phyloP scores from a whole-genome alignment of 108 stramenopile species.

The Cyclotella sp. region DNA sequence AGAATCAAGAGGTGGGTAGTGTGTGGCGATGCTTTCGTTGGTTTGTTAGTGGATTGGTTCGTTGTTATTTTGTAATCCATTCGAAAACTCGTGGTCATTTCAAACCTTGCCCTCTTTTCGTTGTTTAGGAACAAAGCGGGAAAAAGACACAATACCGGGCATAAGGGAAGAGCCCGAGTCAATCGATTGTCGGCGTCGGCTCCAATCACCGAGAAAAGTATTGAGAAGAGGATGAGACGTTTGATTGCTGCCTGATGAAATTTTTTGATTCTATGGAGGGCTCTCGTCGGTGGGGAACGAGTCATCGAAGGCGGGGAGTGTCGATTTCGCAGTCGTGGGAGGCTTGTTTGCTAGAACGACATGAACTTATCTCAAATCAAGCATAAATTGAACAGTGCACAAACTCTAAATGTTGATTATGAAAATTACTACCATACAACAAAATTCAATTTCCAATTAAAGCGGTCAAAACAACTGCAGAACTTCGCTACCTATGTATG shows the following conservation, averaged over 20 bases:
- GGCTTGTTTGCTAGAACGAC: not conserved
- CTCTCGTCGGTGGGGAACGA: not conserved
- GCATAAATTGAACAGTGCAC: not conserved
- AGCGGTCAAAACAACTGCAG: no score
- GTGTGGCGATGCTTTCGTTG: no score
- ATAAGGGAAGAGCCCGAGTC: constrained; percentile 63
- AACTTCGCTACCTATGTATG: no score
- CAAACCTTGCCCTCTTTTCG: no score
- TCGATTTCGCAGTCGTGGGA: not conserved
- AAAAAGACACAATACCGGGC: constrained; percentile 79
- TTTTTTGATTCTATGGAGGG: not conserved
- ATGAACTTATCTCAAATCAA: not conserved
- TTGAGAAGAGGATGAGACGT: constrained; percentile 71
- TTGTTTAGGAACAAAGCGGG: constrained; percentile 59
- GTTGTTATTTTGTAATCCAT: no score
- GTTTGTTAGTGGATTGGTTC: no score
- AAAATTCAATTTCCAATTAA: no score
- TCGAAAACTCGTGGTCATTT: no score
- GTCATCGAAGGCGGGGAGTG: not conserved
- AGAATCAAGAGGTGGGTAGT: constrained; percentile 82
- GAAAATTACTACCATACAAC: no score
- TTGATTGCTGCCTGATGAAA: constrained; percentile 49
- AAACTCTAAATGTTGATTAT: not conserved
- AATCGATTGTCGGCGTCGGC: constrained; percentile 71
- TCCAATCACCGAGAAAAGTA: constrained; percentile 64